Conservation (phyloP, 2,329 filamentous ascomycete genomes). For the Endocalyx cinctus region DNA sequence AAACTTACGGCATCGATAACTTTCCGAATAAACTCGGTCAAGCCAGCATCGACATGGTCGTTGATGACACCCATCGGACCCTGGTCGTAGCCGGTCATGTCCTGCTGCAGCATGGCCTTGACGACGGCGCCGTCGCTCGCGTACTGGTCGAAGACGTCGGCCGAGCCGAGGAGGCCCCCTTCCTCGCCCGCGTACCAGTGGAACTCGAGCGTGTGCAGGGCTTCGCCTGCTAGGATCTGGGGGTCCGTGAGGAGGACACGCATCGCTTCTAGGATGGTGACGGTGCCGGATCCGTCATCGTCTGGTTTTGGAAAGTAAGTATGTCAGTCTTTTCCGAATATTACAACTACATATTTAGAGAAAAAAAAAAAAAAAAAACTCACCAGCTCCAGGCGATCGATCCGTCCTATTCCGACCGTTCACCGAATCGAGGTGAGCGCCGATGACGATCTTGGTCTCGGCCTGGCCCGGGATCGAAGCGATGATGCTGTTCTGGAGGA, state of each 20-base stretch:
- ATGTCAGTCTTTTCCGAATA: conserved; percentile 1
- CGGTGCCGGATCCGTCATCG: conserved; percentile 71
- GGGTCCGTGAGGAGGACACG: conserved; percentile 63
- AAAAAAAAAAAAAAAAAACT: conserved; percentile 1
- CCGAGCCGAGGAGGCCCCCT: conserved; percentile 31
- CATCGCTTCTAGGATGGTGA: conserved; percentile 76
- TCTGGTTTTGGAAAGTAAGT: conserved; percentile 43
- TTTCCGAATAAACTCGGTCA: conserved; percentile 34
- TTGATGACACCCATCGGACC: conserved; percentile 34
- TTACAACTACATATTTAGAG: neutral
- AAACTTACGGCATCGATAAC: conserved; percentile 26
- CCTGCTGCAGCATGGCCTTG: conserved; percentile 39
- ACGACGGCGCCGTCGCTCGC: conserved; percentile 27
- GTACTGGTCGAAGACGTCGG: conserved; percentile 41
- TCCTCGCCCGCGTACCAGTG: conserved; percentile 82
- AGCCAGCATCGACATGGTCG: conserved; percentile 31
- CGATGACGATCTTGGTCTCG: conserved; percentile 70
- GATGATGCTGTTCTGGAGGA: conserved; percentile 74
- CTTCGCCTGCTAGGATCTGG: conserved; percentile 57
- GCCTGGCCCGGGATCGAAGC: conserved; percentile 73
- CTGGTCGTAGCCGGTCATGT: conserved; percentile 37
- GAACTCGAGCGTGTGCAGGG: conserved; percentile 73
- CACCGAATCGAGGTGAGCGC: conserved; percentile 77
- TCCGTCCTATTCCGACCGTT: conserved; percentile 70
- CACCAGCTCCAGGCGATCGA: conserved; percentile 60